Evolutionary conservation across 257 asterid species (phyloP), one percentile per base, ranked within the genome.

Genomic region (Nicotiana undulata): DNA sequence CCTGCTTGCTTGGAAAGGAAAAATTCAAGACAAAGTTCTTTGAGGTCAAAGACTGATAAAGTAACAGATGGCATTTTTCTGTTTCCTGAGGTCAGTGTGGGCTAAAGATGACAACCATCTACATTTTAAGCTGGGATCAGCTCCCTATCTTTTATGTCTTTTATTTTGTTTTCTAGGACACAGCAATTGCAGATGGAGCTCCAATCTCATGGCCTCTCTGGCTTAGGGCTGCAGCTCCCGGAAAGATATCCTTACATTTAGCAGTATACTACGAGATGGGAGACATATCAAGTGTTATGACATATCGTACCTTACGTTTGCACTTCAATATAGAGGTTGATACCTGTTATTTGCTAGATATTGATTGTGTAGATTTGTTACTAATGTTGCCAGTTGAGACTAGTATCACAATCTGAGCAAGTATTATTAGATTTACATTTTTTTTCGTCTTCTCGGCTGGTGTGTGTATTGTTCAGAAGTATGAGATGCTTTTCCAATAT

Each of bases 141-240:
- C 61, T 46, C 80, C 32, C 67, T n/a, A 55, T 76, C 13, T 85
- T 82, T 46, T 29, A 16, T 29, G 77, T 74, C 75, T 81, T 28
- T 22, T 20, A 28, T 80, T 81, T 82, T 80, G 63, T 85, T 85
- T 81, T 86, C 76, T 86, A 96, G 99, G 85, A 82, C 52, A 79
- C 88, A 52, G 60, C 89, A 80, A 85, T 88, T 86, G 82, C 85
- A 18, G 87, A 88, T 88, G 92, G 89, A 84, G 61, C 84, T 58
- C 94, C 97, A 5, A 72, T 92, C 81, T 84, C 70, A 83, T 94
- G 97, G 96, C 97, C 97, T 81, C 95, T 96, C 56, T 96, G 97
- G 98, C 90, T 96, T 88, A 89, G 99, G 85, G 99, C 98, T 78
- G 98, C 99, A 78, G 89, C 86, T 79, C 85, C 95, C 34, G 99